Base-by-base conservation (phyloP, 2,329 filamentous ascomycete genomes). In the Grosmannia penicillata region DNA sequence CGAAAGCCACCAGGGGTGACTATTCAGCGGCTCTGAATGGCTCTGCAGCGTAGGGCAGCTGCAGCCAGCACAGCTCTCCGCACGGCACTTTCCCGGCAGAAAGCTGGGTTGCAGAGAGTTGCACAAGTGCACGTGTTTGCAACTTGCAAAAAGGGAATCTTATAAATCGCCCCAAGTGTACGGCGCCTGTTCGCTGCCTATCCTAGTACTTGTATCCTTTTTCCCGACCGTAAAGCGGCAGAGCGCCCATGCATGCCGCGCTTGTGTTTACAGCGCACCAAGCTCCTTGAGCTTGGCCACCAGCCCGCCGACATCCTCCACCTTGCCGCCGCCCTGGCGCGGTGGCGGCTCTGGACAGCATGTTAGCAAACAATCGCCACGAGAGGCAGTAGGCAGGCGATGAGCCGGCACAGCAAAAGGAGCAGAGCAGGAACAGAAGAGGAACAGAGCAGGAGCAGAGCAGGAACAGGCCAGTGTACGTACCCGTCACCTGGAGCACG, bases 281-380 rank as follows among this genome's bases (percentile, higher is more conserved):
- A 98, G 66, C 66, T 98, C 89, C 74, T 96, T 96, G 55, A 98
- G 67, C 72, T 91, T 95, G 42, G 72, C 61, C 52, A 98, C 78
- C 61, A 98, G 74, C n/a, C 87, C 86, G 60, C 93, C 86, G 18
- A 98, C 91, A 66, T 95, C 82, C 55, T 94, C 86, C 17, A 98
- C 91, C 75, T 96, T 98, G 49, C 85, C 86, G 51, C 91, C 91
- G 29, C 91, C 91, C 64, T 94, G 77, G 59, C 91, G 73, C 45
- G 82, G 66, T 36, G 85, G 72, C 39, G 91, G 91, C 66, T 98
- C 91, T 78, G 59, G 53, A 7, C n/a, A n/a, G n/a, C 2, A 14
- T 40, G 38, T 48, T 37, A 46, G 41, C 47, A 17, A n/a, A n/a
- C n/a, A n/a, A n/a, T n/a, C n/a, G n/a, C n/a, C n/a, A n/a, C n/a